Evolutionary conservation across 257 asterid genomes (phyloP).

Genomic region (Echium plantagineum): DNA sequence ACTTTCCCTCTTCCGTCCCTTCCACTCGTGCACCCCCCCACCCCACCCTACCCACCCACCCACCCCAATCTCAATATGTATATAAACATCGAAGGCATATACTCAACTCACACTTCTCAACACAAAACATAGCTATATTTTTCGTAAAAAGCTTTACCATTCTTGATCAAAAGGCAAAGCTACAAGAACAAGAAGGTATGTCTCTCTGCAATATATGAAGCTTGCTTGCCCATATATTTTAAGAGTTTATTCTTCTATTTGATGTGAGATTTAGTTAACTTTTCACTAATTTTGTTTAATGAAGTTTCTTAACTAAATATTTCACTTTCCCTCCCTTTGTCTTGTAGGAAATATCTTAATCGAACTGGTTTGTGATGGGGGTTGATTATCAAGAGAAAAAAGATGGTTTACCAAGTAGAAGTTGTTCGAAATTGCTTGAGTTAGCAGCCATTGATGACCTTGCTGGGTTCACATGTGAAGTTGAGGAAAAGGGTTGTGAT

Average conservation of each 20-base stretch:
- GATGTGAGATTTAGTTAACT: no score
- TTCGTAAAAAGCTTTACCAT: not conserved
- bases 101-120: slow-evolving; percentile 10
- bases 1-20: slow-evolving; percentile 37
- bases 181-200: slow-evolving; percentile 22
- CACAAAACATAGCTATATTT: slow-evolving; percentile 7
- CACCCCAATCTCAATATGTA: slow-evolving; percentile 20
- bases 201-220: slow-evolving; percentile 5
- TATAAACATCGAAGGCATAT: slow-evolving; percentile 12
- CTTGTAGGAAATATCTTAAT: slow-evolving; percentile 29
- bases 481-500: slow-evolving; percentile 48
- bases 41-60: not conserved
- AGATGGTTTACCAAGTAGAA: slow-evolving; percentile 9
- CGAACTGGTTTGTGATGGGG: slow-evolving; percentile 41
- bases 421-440: slow-evolving; percentile 64
- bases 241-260: no score
- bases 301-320: slow-evolving; percentile 8
- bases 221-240: no score
- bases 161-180: not conserved
- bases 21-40: no score
- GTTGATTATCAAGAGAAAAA: slow-evolving; percentile 19
- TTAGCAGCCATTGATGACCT: slow-evolving; percentile 66
- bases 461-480: slow-evolving; percentile 35
- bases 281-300: no score
- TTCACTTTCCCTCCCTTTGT: not conserved